Evolutionary conservation across 139 green algal species (phyloP), one percentile per base, ranked within the genome.

Genomic region (Chlorella sp.): DNA sequence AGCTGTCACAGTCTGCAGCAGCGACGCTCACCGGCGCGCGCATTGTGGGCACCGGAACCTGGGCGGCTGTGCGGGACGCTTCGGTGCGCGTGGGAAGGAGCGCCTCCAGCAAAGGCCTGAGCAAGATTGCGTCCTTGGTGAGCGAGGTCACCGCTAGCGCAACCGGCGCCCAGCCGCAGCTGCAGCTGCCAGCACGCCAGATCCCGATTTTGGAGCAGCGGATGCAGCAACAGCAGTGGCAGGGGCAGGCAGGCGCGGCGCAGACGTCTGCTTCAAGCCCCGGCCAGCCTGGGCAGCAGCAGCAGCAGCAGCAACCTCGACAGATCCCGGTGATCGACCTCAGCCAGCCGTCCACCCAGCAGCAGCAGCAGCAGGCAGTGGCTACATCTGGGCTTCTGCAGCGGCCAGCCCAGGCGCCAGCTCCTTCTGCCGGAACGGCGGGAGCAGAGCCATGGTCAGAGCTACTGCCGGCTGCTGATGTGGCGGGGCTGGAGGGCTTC

Each of bases 241-340:
- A n/a, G 71, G 48, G 18, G 39, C 68, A 24, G 48, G 48, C 48
- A 11, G 12, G 42, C 3, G 40, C n/a, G 81, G 34, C 40, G 48
- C 48, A 73, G 85, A 19, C 12, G 64, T 14, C 64, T 71, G 11
- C 64, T 14, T 2, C 22, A 9, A 5, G 48, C 48, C 48, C 48
- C 48, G 48, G 48, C 48, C 48, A 57, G 48, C 5, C 48, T 9
- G 48, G 48, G 36, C 83, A 88, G 37, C 66, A 60, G 64, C 71
- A 82, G 48, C 19, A 48, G n/a, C 42, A n/a, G 48, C 73, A 71
- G 76, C 36, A 19, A 22, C 86, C 86, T 21, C 53, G 34, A 14
- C 22, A 22, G 18, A 90, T 90, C 86, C 86, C 76, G 0, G 60
- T 90, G 14, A 85, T 90, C 26, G 86, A 89, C 7, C 40, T 83